phyloP scores from a whole-genome alignment of 495 filamentous ascomycete species.

The Neurospora discreta region DNA sequence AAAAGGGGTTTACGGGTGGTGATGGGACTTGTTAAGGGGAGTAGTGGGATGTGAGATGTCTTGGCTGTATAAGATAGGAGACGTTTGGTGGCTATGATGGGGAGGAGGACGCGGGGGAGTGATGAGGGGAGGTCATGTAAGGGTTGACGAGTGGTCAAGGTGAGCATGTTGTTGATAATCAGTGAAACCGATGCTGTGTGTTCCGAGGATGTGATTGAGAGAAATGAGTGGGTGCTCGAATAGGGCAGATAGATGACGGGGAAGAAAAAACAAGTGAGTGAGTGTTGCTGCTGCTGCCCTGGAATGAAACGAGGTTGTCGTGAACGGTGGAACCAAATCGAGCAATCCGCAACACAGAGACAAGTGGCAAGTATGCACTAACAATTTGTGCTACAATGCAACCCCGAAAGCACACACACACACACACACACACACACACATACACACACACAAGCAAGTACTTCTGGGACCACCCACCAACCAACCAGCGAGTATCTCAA shows the following conservation, averaged over 20 bases:
- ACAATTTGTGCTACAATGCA: neutral
- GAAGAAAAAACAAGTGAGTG: neutral
- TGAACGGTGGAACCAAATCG: neutral
- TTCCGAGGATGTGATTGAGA: neutral
- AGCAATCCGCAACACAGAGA: neutral
- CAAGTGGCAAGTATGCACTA: neutral
- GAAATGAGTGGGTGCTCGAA: neutral
- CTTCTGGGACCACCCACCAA: neutral
- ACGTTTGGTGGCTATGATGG: neutral
- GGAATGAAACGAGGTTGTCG: neutral
- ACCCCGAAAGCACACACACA: neutral
- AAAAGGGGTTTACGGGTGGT: neutral
- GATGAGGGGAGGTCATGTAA: neutral
- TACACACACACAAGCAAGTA: neutral
- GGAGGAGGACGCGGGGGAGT: neutral
- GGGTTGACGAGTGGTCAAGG: neutral
- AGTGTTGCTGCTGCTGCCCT: neutral
- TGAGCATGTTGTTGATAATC: neutral
- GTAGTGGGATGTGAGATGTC: neutral
- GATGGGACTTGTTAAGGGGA: neutral
- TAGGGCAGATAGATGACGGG: neutral
- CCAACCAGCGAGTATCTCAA: neutral
- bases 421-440: too few relatives aligned
- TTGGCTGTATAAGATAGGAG: neutral
- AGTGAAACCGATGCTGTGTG: neutral